A percentile compares a stretch with the other conserved stretches of the same genome.
Conservation (phyloP, 306 rosid genomes). For the Hippophae rhamnoides region DNA sequence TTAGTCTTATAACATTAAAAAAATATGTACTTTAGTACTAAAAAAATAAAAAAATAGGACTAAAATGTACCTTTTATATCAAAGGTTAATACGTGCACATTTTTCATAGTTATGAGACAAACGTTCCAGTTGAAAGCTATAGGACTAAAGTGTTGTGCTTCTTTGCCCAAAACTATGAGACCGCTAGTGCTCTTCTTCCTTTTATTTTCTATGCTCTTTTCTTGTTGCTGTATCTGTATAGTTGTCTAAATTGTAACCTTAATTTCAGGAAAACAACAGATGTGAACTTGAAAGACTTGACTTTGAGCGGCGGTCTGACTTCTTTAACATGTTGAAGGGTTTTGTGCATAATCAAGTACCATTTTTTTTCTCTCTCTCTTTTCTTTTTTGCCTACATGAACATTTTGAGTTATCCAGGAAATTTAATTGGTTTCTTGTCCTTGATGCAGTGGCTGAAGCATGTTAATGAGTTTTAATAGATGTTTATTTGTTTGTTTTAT, state of each 20-base stretch:
- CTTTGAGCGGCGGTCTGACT: constrained; percentile 69
- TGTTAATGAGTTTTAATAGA: too few species aligned
- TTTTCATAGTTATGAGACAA: too few species aligned
- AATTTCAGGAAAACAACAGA: constrained; percentile 77
- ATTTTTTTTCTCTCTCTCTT: background rate
- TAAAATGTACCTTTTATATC: too few species aligned
- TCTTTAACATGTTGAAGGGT: constrained; percentile 80
- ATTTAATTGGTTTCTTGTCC: background rate
- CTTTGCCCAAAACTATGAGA: too few species aligned
- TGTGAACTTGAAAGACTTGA: constrained; percentile 87
- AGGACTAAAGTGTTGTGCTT: too few species aligned
- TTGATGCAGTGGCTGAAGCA: too few species aligned
- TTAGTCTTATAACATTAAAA: too few species aligned
- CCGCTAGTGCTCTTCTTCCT: background rate
- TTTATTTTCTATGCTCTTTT: background rate
- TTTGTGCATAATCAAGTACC: constrained; percentile 84
- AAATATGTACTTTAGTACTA: too few species aligned
- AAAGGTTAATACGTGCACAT: too few species aligned
- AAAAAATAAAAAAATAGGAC: too few species aligned
- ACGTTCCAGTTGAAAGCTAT: too few species aligned
- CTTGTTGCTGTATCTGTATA: background rate
- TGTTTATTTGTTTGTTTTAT: too few species aligned
- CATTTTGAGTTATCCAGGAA: constrained; percentile 2
- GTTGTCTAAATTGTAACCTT: background rate
- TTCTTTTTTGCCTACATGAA: background rate